Evolutionary conservation across 495 filamentous ascomycete genomes (phyloP), one percentile per base, ranked within the genome.

Genomic region (Podospora australis): DNA sequence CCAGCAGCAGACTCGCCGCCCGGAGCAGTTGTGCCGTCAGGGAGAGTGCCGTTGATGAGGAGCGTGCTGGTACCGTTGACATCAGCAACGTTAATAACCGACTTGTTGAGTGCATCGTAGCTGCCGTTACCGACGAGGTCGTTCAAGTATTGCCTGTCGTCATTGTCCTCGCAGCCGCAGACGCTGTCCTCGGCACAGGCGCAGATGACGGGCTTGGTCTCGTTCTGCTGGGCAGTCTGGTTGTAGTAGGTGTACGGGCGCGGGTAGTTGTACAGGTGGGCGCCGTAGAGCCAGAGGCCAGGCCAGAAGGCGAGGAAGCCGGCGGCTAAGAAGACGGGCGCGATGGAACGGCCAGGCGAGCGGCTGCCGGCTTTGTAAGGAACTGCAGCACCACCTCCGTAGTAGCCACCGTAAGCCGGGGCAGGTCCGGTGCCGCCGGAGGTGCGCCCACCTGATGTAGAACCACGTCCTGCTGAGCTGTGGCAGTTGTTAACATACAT

Each of bases 141-240:
- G 48, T 79, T 50, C 62, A 67, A 81, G 67, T 63, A 80, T 49
- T 67, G 81, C 59, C 76, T 65, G 70, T 80, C 47, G 50, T 70
- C 70, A 55, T 88, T 87, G 49, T 85, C 78, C 56, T 94, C 89
- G 67, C 91, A 96, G 23, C 88, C 85, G 62, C 92, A 98, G 23
- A 75, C 80, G 30, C 54, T 56, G 54, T 86, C 80, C 50, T 79
- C 55, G 42, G 83, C 74, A 64, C 92, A 96, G 40, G 87, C 65
- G 59, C 91, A 96, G 9, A 68, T 63, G 2, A 95, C 81, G 0
- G 84, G 81, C 45, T 84, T 70, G 1, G 82, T 83, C 68, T 88
- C 73, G 64, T 90, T 87, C n/a, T 63, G 52, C 14, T 65, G 47
- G 43, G 46, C 69, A 6, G 73, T 74, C 14, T 52, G 19, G 63